Conservation (phyloP, 805 yeast genomes). For the Pachysolen tannophilus region DNA sequence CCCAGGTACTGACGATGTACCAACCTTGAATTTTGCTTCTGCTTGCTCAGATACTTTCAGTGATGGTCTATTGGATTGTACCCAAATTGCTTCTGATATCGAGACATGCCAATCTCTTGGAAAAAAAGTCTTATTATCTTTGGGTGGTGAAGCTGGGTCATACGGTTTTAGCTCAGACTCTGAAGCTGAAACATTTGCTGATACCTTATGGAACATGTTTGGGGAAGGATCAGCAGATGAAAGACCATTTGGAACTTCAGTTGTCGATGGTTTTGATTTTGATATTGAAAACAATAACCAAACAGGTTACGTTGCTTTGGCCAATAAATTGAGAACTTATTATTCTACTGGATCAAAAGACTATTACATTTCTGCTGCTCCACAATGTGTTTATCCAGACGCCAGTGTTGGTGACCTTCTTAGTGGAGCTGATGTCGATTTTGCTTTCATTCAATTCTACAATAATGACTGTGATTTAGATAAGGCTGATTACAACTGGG, state of each 20-base stretch:
- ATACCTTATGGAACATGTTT: constrained; percentile 53
- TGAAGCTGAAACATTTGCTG: constrained; percentile 54
- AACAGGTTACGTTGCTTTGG: constrained; percentile 62
- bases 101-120: constrained; percentile 71
- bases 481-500: constrained; percentile 48
- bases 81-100: constrained; percentile 51
- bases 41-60: constrained; percentile 31
- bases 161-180: constrained; percentile 45
- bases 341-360: constrained; percentile 37
- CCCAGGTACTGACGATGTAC: constrained; percentile 32
- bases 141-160: constrained; percentile 64
- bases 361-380: constrained; percentile 82
- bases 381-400: constrained; percentile 89
- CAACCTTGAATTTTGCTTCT: constrained; percentile 50
- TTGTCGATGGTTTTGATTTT: constrained; percentile 78
- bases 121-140: constrained; percentile 65
- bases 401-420: constrained; percentile 36
- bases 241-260: constrained; percentile 62
- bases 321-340: constrained; percentile 34
- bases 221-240: constrained; percentile 44
- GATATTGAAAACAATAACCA: constrained; percentile 58
- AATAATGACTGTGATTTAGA: constrained; percentile 69
- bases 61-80: constrained; percentile 35
- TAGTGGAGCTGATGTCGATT: constrained; percentile 56
- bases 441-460: constrained; percentile 82